These are phyloP conservation scores for Pestalotiopsis sp. DNA, from an alignment of 2,329 filamentous ascomycete species.

Conservation along the genomic window DNA sequence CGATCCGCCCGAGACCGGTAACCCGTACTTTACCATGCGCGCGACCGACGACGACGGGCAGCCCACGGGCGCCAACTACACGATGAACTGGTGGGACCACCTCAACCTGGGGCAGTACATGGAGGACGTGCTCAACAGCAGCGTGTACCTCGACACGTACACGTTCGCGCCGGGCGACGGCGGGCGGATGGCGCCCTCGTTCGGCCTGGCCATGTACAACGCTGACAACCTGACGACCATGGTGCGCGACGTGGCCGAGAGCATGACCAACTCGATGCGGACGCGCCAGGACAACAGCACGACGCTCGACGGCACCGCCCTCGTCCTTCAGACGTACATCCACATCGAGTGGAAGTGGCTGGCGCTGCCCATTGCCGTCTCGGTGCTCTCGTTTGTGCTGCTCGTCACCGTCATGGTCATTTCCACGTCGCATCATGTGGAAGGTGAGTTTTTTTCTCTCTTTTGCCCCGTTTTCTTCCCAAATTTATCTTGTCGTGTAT, in stretches of 20 bases:
- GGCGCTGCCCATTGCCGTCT: conserved; percentile 13
- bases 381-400: conserved; percentile 12
- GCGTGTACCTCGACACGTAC: neutral
- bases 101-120: conserved; percentile 8
- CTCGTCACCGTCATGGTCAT: conserved; percentile 4
- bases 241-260: conserved; percentile 12
- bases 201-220: conserved; percentile 12
- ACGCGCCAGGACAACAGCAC: conserved; percentile 14
- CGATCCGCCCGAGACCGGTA: neutral
- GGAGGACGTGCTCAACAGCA: conserved; percentile 9
- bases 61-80: neutral
- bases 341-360: conserved; percentile 18
- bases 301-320: neutral
- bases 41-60: neutral
- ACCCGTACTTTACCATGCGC: conserved; percentile 5
- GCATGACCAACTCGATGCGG: conserved; percentile 18
- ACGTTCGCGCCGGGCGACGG: conserved; percentile 4
- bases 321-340: conserved; percentile 13
- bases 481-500: neutral
- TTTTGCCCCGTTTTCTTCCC: neutral
- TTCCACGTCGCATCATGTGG: neutral
- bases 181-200: conserved; percentile 8
- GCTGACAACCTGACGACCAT: conserved; percentile 1
- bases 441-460: neutral
- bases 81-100: conserved; percentile 10